Percentiles rank a stretch among this genome's conserved stretches.
These are phyloP conservation scores for Solioccasus polychromus DNA, from an alignment of 768 basidiomycete genomes.

Conservation along the genomic window DNA sequence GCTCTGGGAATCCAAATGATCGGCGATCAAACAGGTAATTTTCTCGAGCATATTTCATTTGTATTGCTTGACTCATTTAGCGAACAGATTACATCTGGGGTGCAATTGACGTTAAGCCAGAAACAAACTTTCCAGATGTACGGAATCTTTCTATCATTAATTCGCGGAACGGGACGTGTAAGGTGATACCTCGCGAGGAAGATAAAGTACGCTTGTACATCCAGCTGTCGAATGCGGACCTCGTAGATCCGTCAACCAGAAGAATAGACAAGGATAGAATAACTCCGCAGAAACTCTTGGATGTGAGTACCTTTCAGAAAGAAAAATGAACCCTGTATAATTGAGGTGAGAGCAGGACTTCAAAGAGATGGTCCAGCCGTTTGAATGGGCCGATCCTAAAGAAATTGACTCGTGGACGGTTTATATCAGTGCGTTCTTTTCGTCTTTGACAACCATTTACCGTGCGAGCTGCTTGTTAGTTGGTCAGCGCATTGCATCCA, in stretches of 20 bases:
- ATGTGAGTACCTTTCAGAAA: neutral
- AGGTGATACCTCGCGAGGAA: conserved; percentile 68
- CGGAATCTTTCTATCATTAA: conserved; percentile 60
- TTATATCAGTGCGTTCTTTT: conserved; percentile 47
- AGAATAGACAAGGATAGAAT: neutral
- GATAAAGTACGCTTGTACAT: conserved; percentile 68
- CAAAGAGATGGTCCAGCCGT: neutral
- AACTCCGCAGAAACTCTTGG: neutral
- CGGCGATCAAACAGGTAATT: conserved; percentile 40
- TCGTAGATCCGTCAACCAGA: conserved; percentile 36
- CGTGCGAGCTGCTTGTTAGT: conserved; percentile 36
- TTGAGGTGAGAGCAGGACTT: neutral
- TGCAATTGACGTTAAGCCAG: conserved; percentile 63
- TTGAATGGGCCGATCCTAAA: conserved; percentile 39
- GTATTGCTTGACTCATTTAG: neutral
- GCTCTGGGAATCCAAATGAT: conserved; percentile 42
- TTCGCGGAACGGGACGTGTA: conserved; percentile 60
- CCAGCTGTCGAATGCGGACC: conserved; percentile 53
- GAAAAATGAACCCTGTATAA: neutral
- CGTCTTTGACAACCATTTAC: neutral
- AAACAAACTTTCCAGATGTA: conserved; percentile 73
- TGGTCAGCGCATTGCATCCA: conserved; percentile 65
- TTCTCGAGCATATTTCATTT: neutral
- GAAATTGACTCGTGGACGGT: conserved; percentile 67
- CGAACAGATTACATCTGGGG: conserved; percentile 79